These are phyloP conservation scores for Kwoniella europaea DNA, from an alignment of 768 basidiomycete species.

Conservation along the genomic window DNA sequence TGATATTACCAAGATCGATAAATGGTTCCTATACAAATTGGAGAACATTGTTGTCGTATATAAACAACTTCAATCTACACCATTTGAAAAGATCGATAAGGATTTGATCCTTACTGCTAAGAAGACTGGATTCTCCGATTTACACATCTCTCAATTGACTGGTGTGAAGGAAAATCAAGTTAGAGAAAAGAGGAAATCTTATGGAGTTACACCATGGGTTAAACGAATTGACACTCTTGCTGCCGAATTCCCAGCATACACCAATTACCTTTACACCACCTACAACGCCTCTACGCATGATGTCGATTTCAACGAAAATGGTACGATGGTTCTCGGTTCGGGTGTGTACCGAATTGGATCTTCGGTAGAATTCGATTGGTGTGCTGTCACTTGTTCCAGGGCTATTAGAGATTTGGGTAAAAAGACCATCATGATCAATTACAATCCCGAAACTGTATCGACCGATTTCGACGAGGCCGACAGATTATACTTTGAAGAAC, in stretches of 20 bases:
- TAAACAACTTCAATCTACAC: slow-evolving; percentile 71
- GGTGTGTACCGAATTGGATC: slow-evolving; percentile 98
- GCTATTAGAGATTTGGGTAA: slow-evolving; percentile 90
- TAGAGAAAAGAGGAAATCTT: slow-evolving; percentile 81
- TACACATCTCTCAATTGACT: slow-evolving; percentile 84
- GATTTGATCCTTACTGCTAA: slow-evolving; percentile 87
- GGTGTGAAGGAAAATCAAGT: slow-evolving; percentile 74
- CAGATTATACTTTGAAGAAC: slow-evolving; percentile 95
- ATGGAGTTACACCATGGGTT: slow-evolving; percentile 92
- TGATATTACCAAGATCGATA: slow-evolving; percentile 96
- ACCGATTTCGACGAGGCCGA: slow-evolving; percentile 99
- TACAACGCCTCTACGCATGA: slow-evolving; percentile 97
- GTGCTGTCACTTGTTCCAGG: slow-evolving; percentile 97
- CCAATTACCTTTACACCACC: slow-evolving; percentile 99
- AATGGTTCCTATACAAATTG: slow-evolving; percentile 99
- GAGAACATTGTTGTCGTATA: slow-evolving; percentile 96
- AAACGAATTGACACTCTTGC: slow-evolving; percentile 99
- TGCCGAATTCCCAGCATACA: slow-evolving; percentile 97
- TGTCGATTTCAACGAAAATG: slow-evolving; percentile 91
- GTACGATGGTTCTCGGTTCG: slow-evolving; percentile 98
- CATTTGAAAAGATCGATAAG: slow-evolving; percentile 71
- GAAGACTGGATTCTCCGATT: slow-evolving; percentile 91
- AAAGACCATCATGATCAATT: slow-evolving; percentile 98
- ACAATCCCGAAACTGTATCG: slow-evolving; percentile 98
- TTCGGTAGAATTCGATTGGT: slow-evolving; percentile 99